Percentiles rank a stretch among this genome's conserved stretches.
Conservation (phyloP, 306 rosid species). For the Lablab purpureus region DNA sequence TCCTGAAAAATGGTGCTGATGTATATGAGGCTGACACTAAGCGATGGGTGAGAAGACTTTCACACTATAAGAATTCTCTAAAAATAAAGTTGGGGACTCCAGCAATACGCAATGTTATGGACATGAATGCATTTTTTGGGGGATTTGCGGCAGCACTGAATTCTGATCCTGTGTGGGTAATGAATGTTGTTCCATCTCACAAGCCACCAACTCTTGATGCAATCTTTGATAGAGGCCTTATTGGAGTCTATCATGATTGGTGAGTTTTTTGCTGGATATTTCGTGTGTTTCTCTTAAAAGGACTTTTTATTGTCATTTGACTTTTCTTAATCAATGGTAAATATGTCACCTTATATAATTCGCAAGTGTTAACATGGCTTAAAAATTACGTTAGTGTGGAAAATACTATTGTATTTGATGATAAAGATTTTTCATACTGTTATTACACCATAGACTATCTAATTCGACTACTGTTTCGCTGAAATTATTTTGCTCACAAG, state of each 20-base stretch:
- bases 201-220: constrained; percentile 77
- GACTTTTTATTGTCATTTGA: not conserved
- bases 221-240: constrained; percentile 88
- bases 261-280: constrained; percentile 51
- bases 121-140: constrained; percentile 97
- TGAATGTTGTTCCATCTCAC: constrained; percentile 89
- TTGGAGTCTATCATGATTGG: constrained; percentile 97
- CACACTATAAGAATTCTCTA: constrained; percentile 78
- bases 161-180: constrained; percentile 94
- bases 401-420: not conserved
- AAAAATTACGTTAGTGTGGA: not conserved
- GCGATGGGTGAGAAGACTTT: constrained; percentile 85
- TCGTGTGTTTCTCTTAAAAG: not conserved
- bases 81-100: constrained; percentile 85
- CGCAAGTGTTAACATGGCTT: constrained; percentile 17
- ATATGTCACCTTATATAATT: constrained; percentile 1
- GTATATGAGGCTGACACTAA: constrained; percentile 90
- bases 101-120: constrained; percentile 92
- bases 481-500: constrained; percentile 21
- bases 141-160: constrained; percentile 93
- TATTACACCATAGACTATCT: not conserved
- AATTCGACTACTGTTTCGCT: not conserved
- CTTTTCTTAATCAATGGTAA: constrained; percentile 18
- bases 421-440: not conserved
- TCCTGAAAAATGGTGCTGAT: constrained; percentile 74